Evolutionary conservation across 495 filamentous ascomycete species (phyloP).

Genomic region (Aspergillus taichungensis): DNA sequence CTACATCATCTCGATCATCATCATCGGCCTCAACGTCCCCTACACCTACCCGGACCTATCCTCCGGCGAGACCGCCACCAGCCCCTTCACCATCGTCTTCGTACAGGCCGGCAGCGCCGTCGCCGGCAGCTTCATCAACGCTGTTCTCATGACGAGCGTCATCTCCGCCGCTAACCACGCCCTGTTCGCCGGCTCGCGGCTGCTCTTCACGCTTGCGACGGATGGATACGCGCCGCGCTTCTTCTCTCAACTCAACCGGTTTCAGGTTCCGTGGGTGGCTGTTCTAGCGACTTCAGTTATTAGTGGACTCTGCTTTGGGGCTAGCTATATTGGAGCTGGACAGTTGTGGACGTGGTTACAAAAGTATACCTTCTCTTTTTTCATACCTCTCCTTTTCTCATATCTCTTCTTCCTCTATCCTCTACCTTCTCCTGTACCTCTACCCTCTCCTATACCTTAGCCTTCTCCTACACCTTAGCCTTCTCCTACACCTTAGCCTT

Average conservation of each 20-base stretch:
- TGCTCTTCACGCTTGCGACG: conserved; percentile 41
- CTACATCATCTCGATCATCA: conserved; percentile 41
- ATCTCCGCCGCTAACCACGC: conserved; percentile 47
- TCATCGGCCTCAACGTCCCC: conserved; percentile 45
- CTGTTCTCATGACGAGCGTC: conserved; percentile 46
- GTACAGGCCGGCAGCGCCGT: conserved; percentile 37
- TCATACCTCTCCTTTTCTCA: too few relatives aligned
- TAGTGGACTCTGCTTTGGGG: conserved; percentile 51
- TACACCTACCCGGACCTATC: conserved; percentile 42
- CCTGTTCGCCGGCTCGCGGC: conserved; percentile 43
- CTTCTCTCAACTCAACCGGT: conserved; percentile 45
- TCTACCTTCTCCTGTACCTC: too few relatives aligned
- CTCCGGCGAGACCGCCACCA: conserved; percentile 29
- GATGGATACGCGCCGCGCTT: conserved; percentile 38
- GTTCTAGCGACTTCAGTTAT: conserved; percentile 47
- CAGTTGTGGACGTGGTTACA: conserved; percentile 51
- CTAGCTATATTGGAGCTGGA: conserved; percentile 52
- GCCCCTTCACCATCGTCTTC: conserved; percentile 48
- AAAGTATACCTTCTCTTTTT: conserved; percentile 23
- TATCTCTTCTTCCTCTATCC: too few relatives aligned
- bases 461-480: too few relatives aligned
- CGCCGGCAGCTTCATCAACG: conserved; percentile 48
- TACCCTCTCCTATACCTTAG: too few relatives aligned
- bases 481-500: too few relatives aligned
- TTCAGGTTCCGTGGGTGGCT: conserved; percentile 50